Evolutionary conservation across 2,329 filamentous ascomycete species (phyloP).

Genomic region (Fusarium udum): DNA sequence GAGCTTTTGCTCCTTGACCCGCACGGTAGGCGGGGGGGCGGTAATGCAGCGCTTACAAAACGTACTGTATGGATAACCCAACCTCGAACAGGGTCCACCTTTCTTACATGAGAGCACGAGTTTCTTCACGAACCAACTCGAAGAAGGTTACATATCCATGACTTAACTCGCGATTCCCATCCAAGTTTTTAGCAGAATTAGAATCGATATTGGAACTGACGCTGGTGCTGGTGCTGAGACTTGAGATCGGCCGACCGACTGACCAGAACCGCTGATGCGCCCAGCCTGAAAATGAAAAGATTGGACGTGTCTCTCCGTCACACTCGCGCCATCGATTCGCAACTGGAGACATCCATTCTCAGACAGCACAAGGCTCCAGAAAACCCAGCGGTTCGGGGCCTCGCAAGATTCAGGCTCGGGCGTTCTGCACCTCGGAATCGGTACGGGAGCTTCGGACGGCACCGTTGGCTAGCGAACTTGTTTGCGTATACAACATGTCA

Average conservation of each 20-base stretch:
- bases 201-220: background rate
- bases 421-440: conserved; percentile 10
- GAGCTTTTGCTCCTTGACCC: conserved; percentile 50
- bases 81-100: conserved; percentile 25
- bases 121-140: conserved; percentile 1
- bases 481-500: conserved; percentile 10
- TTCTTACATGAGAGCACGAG: conserved; percentile 16
- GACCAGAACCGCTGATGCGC: conserved; percentile 2
- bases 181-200: background rate
- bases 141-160: background rate
- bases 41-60: conserved; percentile 46
- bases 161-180: background rate
- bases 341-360: conserved; percentile 3
- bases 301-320: conserved; percentile 4
- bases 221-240: background rate
- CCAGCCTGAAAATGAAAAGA: background rate
- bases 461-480: conserved; percentile 14
- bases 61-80: conserved; percentile 18
- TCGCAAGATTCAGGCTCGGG: background rate
- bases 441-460: conserved; percentile 18
- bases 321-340: conserved; percentile 27
- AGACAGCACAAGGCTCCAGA: conserved; percentile 3
- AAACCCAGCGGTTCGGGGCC: background rate
- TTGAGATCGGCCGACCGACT: conserved; percentile 1
- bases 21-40: conserved; percentile 44